phyloP scores from a whole-genome alignment of 2,329 filamentous ascomycete genomes.

The Apiospora koreana region DNA sequence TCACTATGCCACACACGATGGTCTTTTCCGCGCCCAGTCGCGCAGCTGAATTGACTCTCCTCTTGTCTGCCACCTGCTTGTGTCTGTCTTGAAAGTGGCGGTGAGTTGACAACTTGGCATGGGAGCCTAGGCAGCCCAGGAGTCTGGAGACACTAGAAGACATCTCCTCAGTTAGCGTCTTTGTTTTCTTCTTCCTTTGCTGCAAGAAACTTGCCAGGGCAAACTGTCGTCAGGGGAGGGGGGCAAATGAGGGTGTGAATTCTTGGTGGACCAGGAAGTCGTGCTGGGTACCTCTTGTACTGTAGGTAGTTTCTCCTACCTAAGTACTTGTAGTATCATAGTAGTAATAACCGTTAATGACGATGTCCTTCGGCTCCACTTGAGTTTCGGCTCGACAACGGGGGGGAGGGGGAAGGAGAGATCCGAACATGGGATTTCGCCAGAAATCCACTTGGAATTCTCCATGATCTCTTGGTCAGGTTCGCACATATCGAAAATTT shows the following conservation, averaged over 20 bases:
- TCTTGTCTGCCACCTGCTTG: constrained; percentile 1
- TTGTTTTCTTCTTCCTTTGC: not conserved
- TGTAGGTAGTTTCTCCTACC: not conserved
- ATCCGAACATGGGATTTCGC: constrained; percentile 4
- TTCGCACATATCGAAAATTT: not conserved
- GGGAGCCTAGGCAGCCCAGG: not conserved
- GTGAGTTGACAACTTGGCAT: not conserved
- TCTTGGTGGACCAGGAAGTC: not conserved
- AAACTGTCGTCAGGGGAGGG: not conserved
- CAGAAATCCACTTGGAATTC: not conserved
- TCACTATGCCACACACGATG: not conserved
- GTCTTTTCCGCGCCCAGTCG: not conserved
- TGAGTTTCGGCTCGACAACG: not conserved
- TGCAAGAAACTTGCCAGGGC: constrained; percentile 1
- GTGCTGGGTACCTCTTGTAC: not conserved
- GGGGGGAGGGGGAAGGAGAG: not conserved
- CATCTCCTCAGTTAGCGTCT: not conserved
- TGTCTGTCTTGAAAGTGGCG: constrained; percentile 4
- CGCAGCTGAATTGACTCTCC: constrained; percentile 1
- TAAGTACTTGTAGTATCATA: no score
- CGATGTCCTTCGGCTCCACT: not conserved
- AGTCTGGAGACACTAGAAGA: not conserved
- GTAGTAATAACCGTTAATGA: not conserved
- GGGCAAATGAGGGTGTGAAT: not conserved
- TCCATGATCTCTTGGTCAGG: not conserved